Conservation (phyloP, 2,329 filamentous ascomycete species). For the Stagonosporopsis tanaceti region DNA sequence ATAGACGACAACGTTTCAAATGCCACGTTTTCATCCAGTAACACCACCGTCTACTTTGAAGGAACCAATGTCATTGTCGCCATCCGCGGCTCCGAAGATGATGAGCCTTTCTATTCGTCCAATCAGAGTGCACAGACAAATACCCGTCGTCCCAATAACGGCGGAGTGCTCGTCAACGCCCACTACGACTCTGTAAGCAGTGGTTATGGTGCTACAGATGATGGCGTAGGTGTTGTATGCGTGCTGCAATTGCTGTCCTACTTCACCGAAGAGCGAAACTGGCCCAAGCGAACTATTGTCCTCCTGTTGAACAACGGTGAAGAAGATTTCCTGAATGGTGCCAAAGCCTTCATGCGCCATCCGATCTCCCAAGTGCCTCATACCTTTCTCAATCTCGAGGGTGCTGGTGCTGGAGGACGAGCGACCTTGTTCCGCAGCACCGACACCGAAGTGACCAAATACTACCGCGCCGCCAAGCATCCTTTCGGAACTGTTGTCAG, state of each 20-base stretch:
- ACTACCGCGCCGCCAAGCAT: conserved; percentile 74
- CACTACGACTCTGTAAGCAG: conserved; percentile 95
- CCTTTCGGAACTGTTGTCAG: conserved; percentile 86
- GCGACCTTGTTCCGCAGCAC: conserved; percentile 88
- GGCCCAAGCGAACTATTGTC: conserved; percentile 81
- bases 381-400: conserved; percentile 93
- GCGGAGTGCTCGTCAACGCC: conserved; percentile 90
- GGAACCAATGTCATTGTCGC: conserved; percentile 92
- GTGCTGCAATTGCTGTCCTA: conserved; percentile 86
- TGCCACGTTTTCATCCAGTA: conserved; percentile 69
- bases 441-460: conserved; percentile 82
- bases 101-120: conserved; percentile 66
- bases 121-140: conserved; percentile 62
- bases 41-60: conserved; percentile 79
- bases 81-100: conserved; percentile 79
- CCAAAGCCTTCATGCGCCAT: conserved; percentile 82
- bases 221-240: conserved; percentile 88
- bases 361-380: conserved; percentile 81
- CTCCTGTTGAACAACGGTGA: conserved; percentile 94
- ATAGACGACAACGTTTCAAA: conserved; percentile 85
- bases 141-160: conserved; percentile 61
- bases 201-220: conserved; percentile 91
- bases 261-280: conserved; percentile 74
- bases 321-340: conserved; percentile 90
- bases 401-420: conserved; percentile 88